These are phyloP conservation scores for Trichothecium sympodiale DNA, from an alignment of 2,329 filamentous ascomycete genomes.

Conservation along the genomic window DNA sequence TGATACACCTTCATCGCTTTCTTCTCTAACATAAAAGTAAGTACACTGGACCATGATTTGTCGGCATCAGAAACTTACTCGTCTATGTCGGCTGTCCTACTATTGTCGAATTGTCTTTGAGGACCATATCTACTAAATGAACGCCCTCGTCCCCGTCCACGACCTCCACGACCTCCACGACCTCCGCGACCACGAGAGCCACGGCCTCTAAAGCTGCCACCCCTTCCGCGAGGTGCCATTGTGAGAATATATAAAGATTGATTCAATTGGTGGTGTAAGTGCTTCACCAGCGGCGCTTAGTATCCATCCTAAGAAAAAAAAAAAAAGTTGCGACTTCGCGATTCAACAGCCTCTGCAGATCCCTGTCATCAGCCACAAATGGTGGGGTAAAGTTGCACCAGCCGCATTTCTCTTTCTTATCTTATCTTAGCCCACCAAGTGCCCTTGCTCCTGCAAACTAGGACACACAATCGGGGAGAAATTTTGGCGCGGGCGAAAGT, in stretches of 20 bases:
- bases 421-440: conserved; percentile 43
- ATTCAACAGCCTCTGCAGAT: conserved; percentile 10
- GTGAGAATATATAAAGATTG: conserved; percentile 1
- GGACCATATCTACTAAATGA: conserved; percentile 25
- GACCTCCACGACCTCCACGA: conserved; percentile 13
- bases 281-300: not conserved
- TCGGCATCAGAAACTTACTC: conserved; percentile 23
- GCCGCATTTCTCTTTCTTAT: conserved; percentile 17
- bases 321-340: conserved; percentile 8
- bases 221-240: conserved; percentile 26
- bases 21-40: conserved; percentile 8
- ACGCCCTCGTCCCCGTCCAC: conserved; percentile 16
- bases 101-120: conserved; percentile 23
- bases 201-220: conserved; percentile 20
- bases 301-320: not conserved
- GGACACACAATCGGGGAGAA: conserved; percentile 25
- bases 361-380: conserved; percentile 19
- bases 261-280: not conserved
- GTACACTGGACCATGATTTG: too few species aligned
- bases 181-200: conserved; percentile 18
- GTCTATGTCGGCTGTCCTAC: conserved; percentile 22
- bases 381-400: conserved; percentile 12
- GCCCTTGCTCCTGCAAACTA: conserved; percentile 26
- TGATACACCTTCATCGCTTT: not conserved
- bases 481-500: conserved; percentile 15